Base-by-base conservation (phyloP, 2,329 filamentous ascomycete species). In the Xylariaceae sp. region DNA sequence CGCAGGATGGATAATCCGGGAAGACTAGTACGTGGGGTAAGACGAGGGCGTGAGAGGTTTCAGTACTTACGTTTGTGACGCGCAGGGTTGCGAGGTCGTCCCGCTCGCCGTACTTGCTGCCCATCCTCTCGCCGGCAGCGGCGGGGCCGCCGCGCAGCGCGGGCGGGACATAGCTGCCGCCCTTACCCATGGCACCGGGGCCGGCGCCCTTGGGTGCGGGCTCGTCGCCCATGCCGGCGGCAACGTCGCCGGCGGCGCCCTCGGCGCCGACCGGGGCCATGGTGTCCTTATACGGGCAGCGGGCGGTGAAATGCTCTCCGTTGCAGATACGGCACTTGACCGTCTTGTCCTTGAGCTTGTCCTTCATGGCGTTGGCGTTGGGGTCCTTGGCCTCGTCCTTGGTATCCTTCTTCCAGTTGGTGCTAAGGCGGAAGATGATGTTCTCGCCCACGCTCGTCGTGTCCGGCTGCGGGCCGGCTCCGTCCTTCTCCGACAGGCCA, bases 281-380 rank as follows among this genome's bases (percentile, higher is more conserved):
- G 52, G 90, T 98, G 61, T 96, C 92, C 73, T 96, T 98, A 81
- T 94, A 98, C 22, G 92, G 92, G 78, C 92, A 98, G 62, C 92
- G 83, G 49, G 90, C 90, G 26, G 92, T 98, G 74, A 96, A 98
- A 78, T 98, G 92, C 72, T 98, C 92, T 59, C 90, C 92, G 60
- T 81, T 85, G 70, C 92, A 98, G 60, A 98, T 96, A 75, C 92
- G 84, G 67, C 92, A 98, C 77, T 96, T 96, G 73, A 98, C 93
- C 72, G 95, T 93, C 78, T 95, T 94, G 70, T 95, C 89, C 77
- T 92, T 94, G 56, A 96, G 74, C 68, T 85, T 82, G 58, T 81
- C 77, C 68, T 84, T 84, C 67, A 83, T 75, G 53, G 72, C 72
- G 65, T 83, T 77, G 53, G 82, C 79, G 62, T 85, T 83, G 55